phyloP scores from a whole-genome alignment of 2,329 filamentous ascomycete species.

The Alternaria longipes region DNA sequence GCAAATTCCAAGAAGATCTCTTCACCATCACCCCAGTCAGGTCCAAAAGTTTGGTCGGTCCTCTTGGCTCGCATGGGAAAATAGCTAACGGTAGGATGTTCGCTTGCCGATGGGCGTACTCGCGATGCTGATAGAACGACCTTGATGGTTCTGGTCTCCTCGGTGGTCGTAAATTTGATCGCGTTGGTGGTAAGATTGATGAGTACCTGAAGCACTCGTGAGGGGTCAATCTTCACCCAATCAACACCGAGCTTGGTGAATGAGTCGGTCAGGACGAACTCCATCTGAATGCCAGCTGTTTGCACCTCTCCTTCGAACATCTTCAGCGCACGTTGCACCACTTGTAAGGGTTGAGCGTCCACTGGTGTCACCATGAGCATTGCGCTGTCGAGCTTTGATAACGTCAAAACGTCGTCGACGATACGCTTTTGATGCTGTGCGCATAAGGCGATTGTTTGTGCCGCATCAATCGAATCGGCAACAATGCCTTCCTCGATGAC shows the following conservation, averaged over 20 bases:
- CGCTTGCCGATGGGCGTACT: conserved; percentile 59
- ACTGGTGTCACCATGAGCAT: conserved; percentile 77
- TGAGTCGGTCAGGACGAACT: conserved; percentile 69
- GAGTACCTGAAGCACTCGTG: conserved; percentile 73
- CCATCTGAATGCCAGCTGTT: conserved; percentile 72
- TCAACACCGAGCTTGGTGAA: conserved; percentile 67
- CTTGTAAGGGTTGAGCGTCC: conserved; percentile 71
- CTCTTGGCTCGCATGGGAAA: conserved; percentile 65
- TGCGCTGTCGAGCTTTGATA: conserved; percentile 73
- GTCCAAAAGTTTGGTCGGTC: conserved; percentile 58
- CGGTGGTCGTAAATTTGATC: conserved; percentile 79
- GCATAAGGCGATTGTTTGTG: conserved; percentile 79
- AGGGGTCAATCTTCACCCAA: conserved; percentile 78
- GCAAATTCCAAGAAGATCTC: conserved; percentile 74
- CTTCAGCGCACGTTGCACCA: conserved; percentile 73
- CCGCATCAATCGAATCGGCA: conserved; percentile 72
- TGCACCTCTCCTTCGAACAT: conserved; percentile 82
- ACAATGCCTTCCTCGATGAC: conserved; percentile 60
- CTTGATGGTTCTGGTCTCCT: conserved; percentile 69
- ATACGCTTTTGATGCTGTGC: conserved; percentile 78
- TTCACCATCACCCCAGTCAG: conserved; percentile 76
- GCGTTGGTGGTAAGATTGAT: conserved; percentile 85
- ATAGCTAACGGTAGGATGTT: conserved; percentile 64
- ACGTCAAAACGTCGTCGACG: conserved; percentile 58
- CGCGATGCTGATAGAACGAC: conserved; percentile 72